Conservation (phyloP, 495 filamentous ascomycete species). For the Penicillium tannophilum region DNA sequence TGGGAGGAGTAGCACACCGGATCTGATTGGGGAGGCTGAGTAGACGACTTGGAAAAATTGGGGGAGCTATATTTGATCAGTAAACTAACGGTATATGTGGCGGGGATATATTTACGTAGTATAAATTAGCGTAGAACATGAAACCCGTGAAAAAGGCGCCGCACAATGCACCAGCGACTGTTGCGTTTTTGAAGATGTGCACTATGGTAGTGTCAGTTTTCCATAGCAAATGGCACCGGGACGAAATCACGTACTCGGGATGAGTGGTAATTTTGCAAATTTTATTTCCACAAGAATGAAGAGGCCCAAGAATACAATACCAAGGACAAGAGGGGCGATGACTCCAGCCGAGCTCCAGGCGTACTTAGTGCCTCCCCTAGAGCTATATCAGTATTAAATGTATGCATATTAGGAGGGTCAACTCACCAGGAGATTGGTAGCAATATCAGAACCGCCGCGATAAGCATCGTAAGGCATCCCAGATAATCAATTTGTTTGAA, state of each 20-base stretch:
- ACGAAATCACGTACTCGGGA: constrained; percentile 1
- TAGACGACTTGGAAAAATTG: constrained; percentile 39
- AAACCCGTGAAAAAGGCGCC: constrained; percentile 8
- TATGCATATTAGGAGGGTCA: neutral
- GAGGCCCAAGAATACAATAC: neutral
- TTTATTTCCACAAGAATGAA: constrained; percentile 14
- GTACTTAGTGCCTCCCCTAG: constrained; percentile 13
- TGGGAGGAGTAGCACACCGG: constrained; percentile 57
- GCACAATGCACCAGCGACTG: constrained; percentile 6
- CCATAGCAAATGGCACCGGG: neutral
- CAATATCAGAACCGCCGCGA: constrained; percentile 7
- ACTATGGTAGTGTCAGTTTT: neutral
- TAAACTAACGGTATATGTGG: neutral
- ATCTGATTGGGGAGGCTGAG: constrained; percentile 44
- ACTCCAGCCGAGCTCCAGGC: constrained; percentile 14
- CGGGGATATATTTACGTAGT: neutral
- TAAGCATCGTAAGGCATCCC: constrained; percentile 9
- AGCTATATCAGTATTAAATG: neutral
- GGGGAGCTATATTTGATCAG: constrained; percentile 18
- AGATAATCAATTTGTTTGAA: constrained; percentile 15
- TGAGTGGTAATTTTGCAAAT: constrained; percentile 8
- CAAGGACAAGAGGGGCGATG: constrained; percentile 12
- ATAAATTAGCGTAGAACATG: constrained; percentile 13
- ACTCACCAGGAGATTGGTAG: constrained; percentile 13
- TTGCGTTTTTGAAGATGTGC: constrained; percentile 12